Base-by-base conservation (phyloP, 108 stramenopile species). In the Skeletonema marinoi region DNA sequence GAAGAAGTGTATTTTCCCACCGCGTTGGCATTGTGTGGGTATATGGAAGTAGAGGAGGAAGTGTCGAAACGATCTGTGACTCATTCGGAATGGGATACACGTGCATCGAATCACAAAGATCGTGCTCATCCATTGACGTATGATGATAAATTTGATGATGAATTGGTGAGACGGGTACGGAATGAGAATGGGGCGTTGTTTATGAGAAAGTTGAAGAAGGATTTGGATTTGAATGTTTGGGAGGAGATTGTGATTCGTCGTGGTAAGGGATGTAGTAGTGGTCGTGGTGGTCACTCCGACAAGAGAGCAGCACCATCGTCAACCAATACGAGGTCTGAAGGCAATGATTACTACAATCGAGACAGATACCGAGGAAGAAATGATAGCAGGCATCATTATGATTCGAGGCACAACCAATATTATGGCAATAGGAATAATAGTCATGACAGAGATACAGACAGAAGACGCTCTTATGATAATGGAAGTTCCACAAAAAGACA, bases 1-100 rank as follows among this genome's bases (percentile, higher is more conserved):
- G 87, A 87, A 54, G 87, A 87, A 50, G 84, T 87, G n/a, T 87
- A 74, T 59, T 78, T 87, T 46, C 84, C 87, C 1, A 87, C 87
- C 32, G 77, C 70, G 1, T 56, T 87, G 42, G 60, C 81, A 32
- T 29, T 87, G 4, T 65, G 80, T 60, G 87, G 87, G 12, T 51
- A 65, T 21, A 66, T 87, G 63, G 61, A 82, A 12, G 35, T 2
- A 4, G 25, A 33, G 7, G 44, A 13, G 1, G 66, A 38, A 14
- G 74, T 75, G 32, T 68, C 21, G 5, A 35, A 69, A 58, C 48
- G 78, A 35, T 14, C 84, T 4, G 30, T 85, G 41, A 87, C 84
- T 32, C 60, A 85, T 69, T 77, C 84, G 3, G 64, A 85, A 62
- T 87, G 87, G 87, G 78, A 87, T 60, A 61, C 70, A 33, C 81